Conservation (phyloP, 1,284 basidiomycete species). For the Sphagnurus paluster region DNA sequence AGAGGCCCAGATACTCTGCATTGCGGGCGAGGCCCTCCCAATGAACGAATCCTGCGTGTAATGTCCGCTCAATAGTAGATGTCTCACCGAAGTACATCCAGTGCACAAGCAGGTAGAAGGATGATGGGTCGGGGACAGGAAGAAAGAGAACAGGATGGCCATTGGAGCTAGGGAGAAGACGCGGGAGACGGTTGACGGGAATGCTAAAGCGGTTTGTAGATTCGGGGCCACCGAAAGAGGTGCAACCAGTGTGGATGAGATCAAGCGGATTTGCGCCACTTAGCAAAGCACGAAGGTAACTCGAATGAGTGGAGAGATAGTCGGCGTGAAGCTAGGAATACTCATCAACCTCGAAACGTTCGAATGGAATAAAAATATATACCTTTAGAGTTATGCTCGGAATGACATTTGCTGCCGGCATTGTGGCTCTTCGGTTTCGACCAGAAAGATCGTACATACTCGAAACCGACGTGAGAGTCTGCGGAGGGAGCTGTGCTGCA, state of each 20-base stretch:
- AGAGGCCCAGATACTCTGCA: constrained; percentile 75
- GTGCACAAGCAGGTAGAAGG: constrained; percentile 69
- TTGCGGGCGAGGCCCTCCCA: constrained; percentile 83
- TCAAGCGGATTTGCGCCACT: constrained; percentile 63
- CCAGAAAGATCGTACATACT: constrained; percentile 30
- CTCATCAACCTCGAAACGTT: constrained; percentile 16
- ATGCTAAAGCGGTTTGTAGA: constrained; percentile 34
- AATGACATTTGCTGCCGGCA: constrained; percentile 48
- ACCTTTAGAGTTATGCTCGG: constrained; percentile 66
- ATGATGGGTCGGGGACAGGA: constrained; percentile 75
- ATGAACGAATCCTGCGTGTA: constrained; percentile 57
- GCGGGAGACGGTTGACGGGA: constrained; percentile 57
- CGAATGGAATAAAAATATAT: constrained; percentile 21
- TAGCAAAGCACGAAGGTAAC: constrained; percentile 65
- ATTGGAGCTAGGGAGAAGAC: constrained; percentile 59
- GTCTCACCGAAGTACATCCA: constrained; percentile 79
- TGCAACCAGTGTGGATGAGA: constrained; percentile 42
- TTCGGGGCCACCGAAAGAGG: constrained; percentile 21
- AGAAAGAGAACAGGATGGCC: constrained; percentile 68
- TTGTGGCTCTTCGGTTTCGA: constrained; percentile 50
- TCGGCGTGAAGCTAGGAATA: constrained; percentile 64
- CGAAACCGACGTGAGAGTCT: constrained; percentile 24
- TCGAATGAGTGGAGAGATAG: constrained; percentile 72
- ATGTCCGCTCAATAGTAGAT: constrained; percentile 56
- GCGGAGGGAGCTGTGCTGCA: constrained; percentile 29